phyloP scores from a whole-genome alignment of 2,329 filamentous ascomycete genomes.

The Talaromyces islandicus region DNA sequence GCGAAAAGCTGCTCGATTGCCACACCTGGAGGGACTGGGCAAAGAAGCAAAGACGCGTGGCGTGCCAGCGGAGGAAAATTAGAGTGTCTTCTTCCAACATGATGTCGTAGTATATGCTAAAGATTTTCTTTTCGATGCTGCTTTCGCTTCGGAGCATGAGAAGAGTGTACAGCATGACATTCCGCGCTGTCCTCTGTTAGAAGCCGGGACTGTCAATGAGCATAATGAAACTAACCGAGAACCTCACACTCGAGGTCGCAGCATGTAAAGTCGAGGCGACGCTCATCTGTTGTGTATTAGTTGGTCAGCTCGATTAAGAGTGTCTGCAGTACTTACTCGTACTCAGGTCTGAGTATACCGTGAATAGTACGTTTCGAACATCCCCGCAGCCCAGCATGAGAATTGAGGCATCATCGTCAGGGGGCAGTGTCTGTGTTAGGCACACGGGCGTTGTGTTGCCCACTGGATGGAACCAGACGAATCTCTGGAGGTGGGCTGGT shows the following conservation, averaged over 20 bases:
- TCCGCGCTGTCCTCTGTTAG: slow-evolving; percentile 41
- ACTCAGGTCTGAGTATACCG: slow-evolving; percentile 37
- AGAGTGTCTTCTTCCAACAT: slow-evolving; percentile 38
- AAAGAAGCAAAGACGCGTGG: slow-evolving; percentile 36
- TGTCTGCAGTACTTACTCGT: background rate
- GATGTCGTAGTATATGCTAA: slow-evolving; percentile 54
- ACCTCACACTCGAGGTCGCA: slow-evolving; percentile 49
- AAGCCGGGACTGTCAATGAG: background rate
- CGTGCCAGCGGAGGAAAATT: slow-evolving; percentile 36
- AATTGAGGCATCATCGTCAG: slow-evolving; percentile 45
- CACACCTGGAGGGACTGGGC: slow-evolving; percentile 40
- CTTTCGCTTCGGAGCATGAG: slow-evolving; percentile 38
- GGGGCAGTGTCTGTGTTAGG: slow-evolving; percentile 44
- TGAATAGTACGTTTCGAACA: slow-evolving; percentile 52
- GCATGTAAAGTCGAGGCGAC: slow-evolving; percentile 51
- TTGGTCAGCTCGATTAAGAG: background rate
- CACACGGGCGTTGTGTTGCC: slow-evolving; percentile 50
- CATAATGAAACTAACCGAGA: slow-evolving; percentile 36
- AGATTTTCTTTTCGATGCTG: slow-evolving; percentile 30
- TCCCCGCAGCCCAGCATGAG: slow-evolving; percentile 55
- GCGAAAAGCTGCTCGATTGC: slow-evolving; percentile 42
- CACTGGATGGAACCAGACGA: slow-evolving; percentile 31
- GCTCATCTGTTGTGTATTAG: slow-evolving; percentile 2
- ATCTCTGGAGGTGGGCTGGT: slow-evolving; percentile 12
- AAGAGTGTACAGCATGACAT: slow-evolving; percentile 49